Evolutionary conservation across 2,329 filamentous ascomycete species (phyloP), one percentile per base, ranked within the genome.

Genomic region (Cercospora berteroae): DNA sequence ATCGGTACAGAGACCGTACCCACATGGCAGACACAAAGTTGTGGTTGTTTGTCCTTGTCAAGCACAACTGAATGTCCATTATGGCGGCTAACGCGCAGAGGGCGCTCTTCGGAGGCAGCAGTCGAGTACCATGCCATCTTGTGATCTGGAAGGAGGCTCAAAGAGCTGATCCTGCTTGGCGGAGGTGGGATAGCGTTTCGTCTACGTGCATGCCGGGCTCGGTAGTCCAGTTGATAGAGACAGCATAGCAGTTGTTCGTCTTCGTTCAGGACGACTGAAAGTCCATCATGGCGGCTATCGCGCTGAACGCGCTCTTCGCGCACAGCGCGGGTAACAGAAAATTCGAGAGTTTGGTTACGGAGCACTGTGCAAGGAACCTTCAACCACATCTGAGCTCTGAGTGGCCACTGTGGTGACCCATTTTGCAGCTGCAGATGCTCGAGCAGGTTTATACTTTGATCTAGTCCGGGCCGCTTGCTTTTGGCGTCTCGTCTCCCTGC

Each of bases 261-360:
- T 39, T 31, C 27, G 33, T 55, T 12, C 18, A 63, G 20, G 23
- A 57, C 61, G 20, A 25, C n/a, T 27, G 52, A 27, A 36, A 58
- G 20, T 64, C 33, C 18, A 64, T 44, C 12, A 65, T 65, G 56
- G 63, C 63, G 63, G 63, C 56, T 60, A 42, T 39, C 63, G 63
- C 63, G 63, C 55, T 42, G 33, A 60, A 10, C 55, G 56, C 55
- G 63, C 56, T 36, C 20, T 44, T 16, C 42, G 63, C 63, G 63
- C 33, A n/a, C 58, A 25, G 25, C 58, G 58, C 58, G 55, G 55
- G 50, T 23, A 57, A 42, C 23, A 18, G 9, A 25, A 42, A 64
- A 58, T 44, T 57, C 18, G 31, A 64, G 61, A 58, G 31, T 58
- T 33, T 58, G 59, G n/a, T 18, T 42, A 20, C 12, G 10, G 13